Percentiles rank a stretch among this genome's conserved stretches.
Conservation (phyloP, 2,329 filamentous ascomycete genomes). For the Paecilomyces variotii region DNA sequence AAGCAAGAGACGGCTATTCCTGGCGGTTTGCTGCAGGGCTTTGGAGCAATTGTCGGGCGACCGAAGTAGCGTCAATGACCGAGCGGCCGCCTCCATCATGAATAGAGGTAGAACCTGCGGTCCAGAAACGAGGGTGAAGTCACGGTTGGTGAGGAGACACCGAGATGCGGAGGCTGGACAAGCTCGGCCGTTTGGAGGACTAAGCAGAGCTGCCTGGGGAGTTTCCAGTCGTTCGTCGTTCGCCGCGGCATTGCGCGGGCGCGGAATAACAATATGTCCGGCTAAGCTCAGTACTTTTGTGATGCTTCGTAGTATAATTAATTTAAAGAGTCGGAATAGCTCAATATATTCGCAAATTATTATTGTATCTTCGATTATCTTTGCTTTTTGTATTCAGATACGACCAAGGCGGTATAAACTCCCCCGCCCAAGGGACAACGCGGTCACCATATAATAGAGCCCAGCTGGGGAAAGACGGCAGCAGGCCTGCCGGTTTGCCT, state of each 20-base stretch:
- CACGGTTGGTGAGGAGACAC: neutral
- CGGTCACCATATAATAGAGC: neutral
- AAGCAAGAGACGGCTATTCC: conserved; percentile 11
- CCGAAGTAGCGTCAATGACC: conserved; percentile 27
- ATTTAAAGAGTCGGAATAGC: too few relatives aligned
- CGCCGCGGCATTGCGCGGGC: neutral
- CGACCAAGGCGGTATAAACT: neutral
- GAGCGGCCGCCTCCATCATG: conserved; percentile 31
- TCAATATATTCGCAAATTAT: too few relatives aligned
- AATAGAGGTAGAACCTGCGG: neutral
- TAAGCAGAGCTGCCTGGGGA: neutral
- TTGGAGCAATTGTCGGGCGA: conserved; percentile 12
- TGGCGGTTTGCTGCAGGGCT: conserved; percentile 15
- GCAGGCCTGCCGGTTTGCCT: neutral
- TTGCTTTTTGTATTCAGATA: neutral
- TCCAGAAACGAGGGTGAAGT: neutral
- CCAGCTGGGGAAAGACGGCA: neutral
- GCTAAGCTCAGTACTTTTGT: neutral
- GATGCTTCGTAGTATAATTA: too few relatives aligned
- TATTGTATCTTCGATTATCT: neutral
- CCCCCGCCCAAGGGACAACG: neutral
- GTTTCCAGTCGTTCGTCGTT: neutral
- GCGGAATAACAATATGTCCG: neutral
- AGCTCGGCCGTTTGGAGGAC: neutral
- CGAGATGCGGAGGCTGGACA: neutral